Evolutionary conservation across 2,329 filamentous ascomycete genomes (phyloP).

Genomic region (Phyllosticta citribraziliensis): DNA sequence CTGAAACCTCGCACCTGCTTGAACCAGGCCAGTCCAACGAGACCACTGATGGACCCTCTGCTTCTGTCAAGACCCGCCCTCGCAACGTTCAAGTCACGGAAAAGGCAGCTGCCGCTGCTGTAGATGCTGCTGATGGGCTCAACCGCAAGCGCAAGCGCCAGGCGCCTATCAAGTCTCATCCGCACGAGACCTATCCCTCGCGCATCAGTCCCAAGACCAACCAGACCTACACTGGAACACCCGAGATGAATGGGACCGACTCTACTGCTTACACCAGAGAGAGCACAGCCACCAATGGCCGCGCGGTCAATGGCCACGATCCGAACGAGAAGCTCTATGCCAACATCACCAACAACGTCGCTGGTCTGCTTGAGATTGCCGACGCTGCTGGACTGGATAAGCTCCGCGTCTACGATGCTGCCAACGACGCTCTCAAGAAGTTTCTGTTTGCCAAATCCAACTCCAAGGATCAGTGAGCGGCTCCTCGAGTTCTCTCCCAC

Average conservation of each 20-base stretch:
- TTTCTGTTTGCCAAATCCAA: background rate
- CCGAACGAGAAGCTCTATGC: background rate
- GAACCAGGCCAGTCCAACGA: background rate
- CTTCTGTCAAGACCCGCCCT: background rate
- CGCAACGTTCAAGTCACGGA: constrained; percentile 4
- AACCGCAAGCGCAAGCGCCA: constrained; percentile 2
- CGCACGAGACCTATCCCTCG: background rate
- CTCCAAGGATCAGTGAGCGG: background rate
- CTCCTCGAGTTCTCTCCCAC: too few relatives aligned
- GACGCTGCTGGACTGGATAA: background rate
- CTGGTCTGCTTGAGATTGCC: background rate
- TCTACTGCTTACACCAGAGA: background rate
- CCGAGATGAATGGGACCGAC: background rate
- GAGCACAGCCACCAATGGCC: background rate
- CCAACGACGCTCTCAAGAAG: background rate
- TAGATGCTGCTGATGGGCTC: background rate
- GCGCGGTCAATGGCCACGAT: background rate
- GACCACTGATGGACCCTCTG: background rate
- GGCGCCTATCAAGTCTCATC: background rate
- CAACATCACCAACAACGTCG: background rate
- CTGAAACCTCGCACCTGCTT: background rate
- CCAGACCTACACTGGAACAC: background rate
- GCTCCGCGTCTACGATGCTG: background rate
- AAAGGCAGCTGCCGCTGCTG: constrained; percentile 6
- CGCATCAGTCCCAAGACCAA: background rate